These are phyloP conservation scores for Inonotus hispidus DNA, from an alignment of 1,284 basidiomycete species.

Conservation along the genomic window DNA sequence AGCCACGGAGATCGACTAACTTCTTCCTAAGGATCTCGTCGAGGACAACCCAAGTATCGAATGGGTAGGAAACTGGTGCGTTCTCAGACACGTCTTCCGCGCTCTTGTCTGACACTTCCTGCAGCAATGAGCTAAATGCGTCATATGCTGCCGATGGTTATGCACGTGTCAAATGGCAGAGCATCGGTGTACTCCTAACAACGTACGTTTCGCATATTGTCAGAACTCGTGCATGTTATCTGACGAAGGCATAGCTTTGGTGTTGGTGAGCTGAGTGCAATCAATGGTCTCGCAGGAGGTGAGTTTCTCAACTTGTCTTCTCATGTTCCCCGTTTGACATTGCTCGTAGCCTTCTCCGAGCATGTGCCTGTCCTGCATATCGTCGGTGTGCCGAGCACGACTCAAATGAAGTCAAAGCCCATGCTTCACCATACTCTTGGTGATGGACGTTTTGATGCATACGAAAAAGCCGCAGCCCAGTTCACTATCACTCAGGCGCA, in stretches of 20 bases:
- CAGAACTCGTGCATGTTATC: not conserved
- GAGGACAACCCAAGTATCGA: conserved; percentile 76
- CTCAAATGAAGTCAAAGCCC: conserved; percentile 62
- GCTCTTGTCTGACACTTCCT: not conserved
- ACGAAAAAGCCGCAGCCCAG: conserved; percentile 69
- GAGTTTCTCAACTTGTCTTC: conserved; percentile 10
- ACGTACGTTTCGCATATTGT: conserved; percentile 41
- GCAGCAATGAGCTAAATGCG: conserved; percentile 81
- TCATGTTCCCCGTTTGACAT: not conserved
- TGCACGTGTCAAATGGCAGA: conserved; percentile 73
- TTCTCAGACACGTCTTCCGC: not conserved
- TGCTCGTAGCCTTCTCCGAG: conserved; percentile 65
- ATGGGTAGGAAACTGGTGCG: conserved; percentile 88
- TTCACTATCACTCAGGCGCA: conserved; percentile 70
- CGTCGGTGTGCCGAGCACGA: conserved; percentile 79
- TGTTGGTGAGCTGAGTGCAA: conserved; percentile 84
- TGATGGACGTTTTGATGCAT: conserved; percentile 78
- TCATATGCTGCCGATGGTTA: conserved; percentile 95
- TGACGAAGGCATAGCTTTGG: conserved; percentile 61
- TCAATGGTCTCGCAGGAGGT: conserved; percentile 77
- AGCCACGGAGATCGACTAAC: not conserved
- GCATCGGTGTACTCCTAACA: conserved; percentile 72
- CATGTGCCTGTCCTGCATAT: conserved; percentile 91
- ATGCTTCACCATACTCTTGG: conserved; percentile 86
- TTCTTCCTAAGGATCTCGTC: conserved; percentile 61